Conservation (phyloP, 2,329 filamentous ascomycete genomes). For the Aspergillus versicolor region DNA sequence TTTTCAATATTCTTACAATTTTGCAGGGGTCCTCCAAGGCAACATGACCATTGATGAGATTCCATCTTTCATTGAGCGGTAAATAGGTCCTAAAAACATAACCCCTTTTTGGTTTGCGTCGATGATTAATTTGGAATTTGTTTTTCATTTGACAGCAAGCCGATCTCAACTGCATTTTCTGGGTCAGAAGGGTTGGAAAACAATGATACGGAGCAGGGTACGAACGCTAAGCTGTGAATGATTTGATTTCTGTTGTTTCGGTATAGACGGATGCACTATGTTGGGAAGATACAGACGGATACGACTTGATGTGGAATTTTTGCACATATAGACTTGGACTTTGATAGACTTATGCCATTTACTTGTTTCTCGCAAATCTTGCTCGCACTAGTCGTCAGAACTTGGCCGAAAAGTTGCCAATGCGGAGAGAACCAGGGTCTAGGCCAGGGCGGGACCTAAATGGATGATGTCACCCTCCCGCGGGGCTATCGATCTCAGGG, state of each 20-base stretch:
- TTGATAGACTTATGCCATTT: constrained; percentile 5
- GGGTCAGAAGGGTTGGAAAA: constrained; percentile 9
- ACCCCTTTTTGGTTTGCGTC: constrained; percentile 5
- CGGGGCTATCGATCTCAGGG: constrained; percentile 13
- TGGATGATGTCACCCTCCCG: constrained; percentile 24
- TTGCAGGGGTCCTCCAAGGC: constrained; percentile 69
- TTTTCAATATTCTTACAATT: constrained; percentile 19
- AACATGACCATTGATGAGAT: constrained; percentile 77
- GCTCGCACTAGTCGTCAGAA: neutral
- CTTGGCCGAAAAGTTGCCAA: neutral
- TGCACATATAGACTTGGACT: constrained; percentile 16
- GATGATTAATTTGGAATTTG: constrained; percentile 20
- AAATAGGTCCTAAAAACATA: constrained; percentile 24
- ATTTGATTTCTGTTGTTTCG: constrained; percentile 8
- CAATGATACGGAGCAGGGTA: constrained; percentile 14
- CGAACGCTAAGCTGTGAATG: constrained; percentile 21
- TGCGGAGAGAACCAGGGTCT: constrained; percentile 4
- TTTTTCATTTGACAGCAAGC: constrained; percentile 21
- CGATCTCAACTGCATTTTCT: constrained; percentile 11
- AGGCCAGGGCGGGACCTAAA: neutral
- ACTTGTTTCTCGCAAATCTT: neutral
- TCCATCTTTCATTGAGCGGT: constrained; percentile 62
- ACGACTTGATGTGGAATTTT: constrained; percentile 11
- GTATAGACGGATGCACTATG: constrained; percentile 1
- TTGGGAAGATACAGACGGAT: neutral